phyloP scores from a whole-genome alignment of 805 yeast species.

The Sugiyamaella americana region DNA sequence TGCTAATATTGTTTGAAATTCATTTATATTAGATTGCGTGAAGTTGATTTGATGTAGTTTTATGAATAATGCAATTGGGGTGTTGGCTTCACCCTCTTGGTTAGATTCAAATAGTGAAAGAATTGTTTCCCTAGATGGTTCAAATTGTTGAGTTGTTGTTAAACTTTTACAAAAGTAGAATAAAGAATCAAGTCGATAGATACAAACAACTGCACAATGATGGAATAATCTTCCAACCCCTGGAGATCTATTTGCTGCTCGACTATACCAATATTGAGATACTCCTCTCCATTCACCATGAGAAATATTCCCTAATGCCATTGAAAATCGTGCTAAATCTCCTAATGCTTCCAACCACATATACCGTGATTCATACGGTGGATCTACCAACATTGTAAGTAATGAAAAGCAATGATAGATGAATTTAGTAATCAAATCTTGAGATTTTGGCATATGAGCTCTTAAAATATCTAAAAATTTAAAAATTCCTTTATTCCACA shows the following conservation, averaged over 20 bases:
- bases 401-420: constrained; percentile 19
- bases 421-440: constrained; percentile 19
- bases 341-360: constrained; percentile 82
- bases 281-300: constrained; percentile 81
- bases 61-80: constrained; percentile 12
- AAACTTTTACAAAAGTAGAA: constrained; percentile 24
- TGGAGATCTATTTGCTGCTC: constrained; percentile 64
- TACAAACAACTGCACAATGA: constrained; percentile 83
- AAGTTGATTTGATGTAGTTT: constrained; percentile 17
- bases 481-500: constrained; percentile 26
- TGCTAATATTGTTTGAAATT: constrained; percentile 3
- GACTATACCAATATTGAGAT: constrained; percentile 77
- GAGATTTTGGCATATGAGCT: constrained; percentile 14
- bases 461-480: constrained; percentile 22
- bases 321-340: constrained; percentile 81
- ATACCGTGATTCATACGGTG: constrained; percentile 23
- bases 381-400: constrained; percentile 22
- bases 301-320: constrained; percentile 71
- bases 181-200: constrained; percentile 40
- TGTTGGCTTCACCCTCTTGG: constrained; percentile 9
- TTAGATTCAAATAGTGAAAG: constrained; percentile 16
- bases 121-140: constrained; percentile 18
- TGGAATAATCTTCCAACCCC: constrained; percentile 84
- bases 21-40: constrained; percentile 1
- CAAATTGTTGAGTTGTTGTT: constrained; percentile 18